Evolutionary conservation across 2,329 filamentous ascomycete species (phyloP).

Genomic region (Myrmaecium sp.): DNA sequence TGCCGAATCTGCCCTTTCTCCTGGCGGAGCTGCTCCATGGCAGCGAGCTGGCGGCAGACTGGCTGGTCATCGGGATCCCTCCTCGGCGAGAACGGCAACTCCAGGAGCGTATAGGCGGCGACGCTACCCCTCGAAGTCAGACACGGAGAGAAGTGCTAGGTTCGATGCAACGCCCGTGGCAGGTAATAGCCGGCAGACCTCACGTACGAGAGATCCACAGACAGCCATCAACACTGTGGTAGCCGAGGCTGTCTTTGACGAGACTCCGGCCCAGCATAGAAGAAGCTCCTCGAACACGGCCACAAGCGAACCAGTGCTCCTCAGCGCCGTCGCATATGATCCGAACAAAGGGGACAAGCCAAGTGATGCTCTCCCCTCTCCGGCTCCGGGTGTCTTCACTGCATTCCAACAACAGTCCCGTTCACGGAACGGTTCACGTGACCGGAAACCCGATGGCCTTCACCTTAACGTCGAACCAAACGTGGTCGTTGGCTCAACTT

Average conservation of each 20-base stretch:
- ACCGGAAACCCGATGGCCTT: constrained; percentile 62
- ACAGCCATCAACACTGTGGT: too few species aligned
- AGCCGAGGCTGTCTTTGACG: too few species aligned
- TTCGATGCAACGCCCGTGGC: constrained; percentile 4
- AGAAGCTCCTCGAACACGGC: too few species aligned
- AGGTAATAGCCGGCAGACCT: too few species aligned
- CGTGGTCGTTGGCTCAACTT: too few species aligned
- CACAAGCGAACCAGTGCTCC: constrained; percentile 27
- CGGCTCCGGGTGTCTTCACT: constrained; percentile 45
- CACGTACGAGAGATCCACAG: too few species aligned
- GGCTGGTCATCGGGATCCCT: constrained; percentile 24
- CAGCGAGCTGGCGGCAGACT: constrained; percentile 13
- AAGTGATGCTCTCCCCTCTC: constrained; percentile 48
- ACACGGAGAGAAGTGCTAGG: constrained; percentile 13
- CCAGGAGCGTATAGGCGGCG: constrained; percentile 51
- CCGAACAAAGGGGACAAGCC: constrained; percentile 14
- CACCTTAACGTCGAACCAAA: constrained; percentile 25
- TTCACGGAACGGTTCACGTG: constrained; percentile 54
- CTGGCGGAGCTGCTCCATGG: constrained; percentile 31
- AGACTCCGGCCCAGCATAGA: too few species aligned
- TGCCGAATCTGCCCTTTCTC: constrained; percentile 48
- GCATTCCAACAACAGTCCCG: constrained; percentile 42
- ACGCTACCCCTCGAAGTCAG: constrained; percentile 37
- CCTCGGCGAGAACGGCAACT: constrained; percentile 33
- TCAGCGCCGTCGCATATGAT: constrained; percentile 20